These are phyloP conservation scores for Discostella pseudostelligera DNA, from an alignment of 108 stramenopile genomes.

Conservation along the genomic window DNA sequence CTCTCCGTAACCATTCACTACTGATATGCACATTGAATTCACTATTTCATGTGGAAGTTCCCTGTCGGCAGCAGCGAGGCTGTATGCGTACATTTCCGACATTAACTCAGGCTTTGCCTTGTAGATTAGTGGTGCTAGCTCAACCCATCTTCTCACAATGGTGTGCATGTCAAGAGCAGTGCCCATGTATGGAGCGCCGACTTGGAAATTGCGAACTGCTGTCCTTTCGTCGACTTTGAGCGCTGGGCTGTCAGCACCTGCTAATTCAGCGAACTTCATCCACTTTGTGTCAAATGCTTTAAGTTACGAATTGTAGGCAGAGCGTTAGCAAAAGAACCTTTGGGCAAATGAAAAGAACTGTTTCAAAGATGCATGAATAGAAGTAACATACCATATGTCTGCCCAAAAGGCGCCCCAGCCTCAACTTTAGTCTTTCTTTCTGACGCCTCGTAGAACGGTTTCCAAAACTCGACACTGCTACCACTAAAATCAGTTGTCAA, in stretches of 20 bases:
- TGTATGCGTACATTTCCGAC: conserved; percentile 69
- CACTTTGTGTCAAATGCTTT: conserved; percentile 58
- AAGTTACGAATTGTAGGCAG: background rate
- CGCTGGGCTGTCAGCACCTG: conserved; percentile 57
- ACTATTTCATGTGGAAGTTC: conserved; percentile 74
- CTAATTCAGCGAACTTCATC: conserved; percentile 56
- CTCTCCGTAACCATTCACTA: conserved; percentile 55
- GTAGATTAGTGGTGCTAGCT: conserved; percentile 66
- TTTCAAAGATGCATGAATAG: background rate
- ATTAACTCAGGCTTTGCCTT: conserved; percentile 39
- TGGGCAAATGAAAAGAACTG: no score
- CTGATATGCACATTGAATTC: conserved; percentile 76
- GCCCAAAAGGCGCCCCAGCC: conserved; percentile 76
- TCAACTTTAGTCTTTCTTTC: conserved; percentile 33
- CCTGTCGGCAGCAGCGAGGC: conserved; percentile 82
- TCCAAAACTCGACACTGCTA: conserved; percentile 39
- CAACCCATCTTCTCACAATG: conserved; percentile 77
- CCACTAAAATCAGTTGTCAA: conserved; percentile 66
- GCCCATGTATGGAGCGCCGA: conserved; percentile 93
- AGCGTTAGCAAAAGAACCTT: no score
- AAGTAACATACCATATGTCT: conserved; percentile 62
- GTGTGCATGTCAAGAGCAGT: conserved; percentile 75
- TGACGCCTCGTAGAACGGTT: conserved; percentile 25
- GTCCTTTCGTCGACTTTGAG: conserved; percentile 35
- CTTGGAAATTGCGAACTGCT: conserved; percentile 67